Evolutionary conservation across 805 yeast species (phyloP), one percentile per base, ranked within the genome.

Genomic region (Lipomyces yamanashiensis): DNA sequence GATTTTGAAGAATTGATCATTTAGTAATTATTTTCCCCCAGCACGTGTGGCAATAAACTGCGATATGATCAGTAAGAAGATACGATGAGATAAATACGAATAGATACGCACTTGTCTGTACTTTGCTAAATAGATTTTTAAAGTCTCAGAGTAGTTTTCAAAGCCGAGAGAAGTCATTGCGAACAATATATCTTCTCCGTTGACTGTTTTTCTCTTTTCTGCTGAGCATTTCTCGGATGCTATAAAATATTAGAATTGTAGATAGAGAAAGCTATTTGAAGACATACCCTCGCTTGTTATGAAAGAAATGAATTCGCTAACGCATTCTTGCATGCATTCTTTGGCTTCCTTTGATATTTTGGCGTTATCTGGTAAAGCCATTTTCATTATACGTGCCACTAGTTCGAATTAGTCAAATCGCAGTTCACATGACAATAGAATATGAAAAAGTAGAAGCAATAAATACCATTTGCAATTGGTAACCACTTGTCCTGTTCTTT

Each of bases 321-420:
- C 90, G 71, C 89, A 86, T 71, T 87, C 90, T 74, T 87, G 90
- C 76, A 87, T 85, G 68, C 90, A 85, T 70, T 87, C 92, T 71
- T 88, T 87, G 49, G 92, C 89, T 71, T 88, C 95, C 71, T 88
- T 88, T 23, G 91, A 86, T 1, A 88, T 85, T 71, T 88, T 88
- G 10, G 92, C 93, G 43, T 87, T 85, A 12, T 81, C 77, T 2
- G 95, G 93, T 37, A 88, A 77, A 1, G 93, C 87, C 61, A 77
- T 80, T 71, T 89, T 89, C 93, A 88, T 89, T 57, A 89, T 83
- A 58, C 93, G 78, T n/a, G 88, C 87, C 64, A 85, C 83, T 79
- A 60, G 21, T 15, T 9, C 7, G 39, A 17, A 21, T 54, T 37
- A 52, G 52, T 40, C n/a, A n/a, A 8, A 41, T 43, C 47, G 17